Base-by-base conservation (phyloP, 192 early-diverging fungal species). In the Linnemannia zychae region DNA sequence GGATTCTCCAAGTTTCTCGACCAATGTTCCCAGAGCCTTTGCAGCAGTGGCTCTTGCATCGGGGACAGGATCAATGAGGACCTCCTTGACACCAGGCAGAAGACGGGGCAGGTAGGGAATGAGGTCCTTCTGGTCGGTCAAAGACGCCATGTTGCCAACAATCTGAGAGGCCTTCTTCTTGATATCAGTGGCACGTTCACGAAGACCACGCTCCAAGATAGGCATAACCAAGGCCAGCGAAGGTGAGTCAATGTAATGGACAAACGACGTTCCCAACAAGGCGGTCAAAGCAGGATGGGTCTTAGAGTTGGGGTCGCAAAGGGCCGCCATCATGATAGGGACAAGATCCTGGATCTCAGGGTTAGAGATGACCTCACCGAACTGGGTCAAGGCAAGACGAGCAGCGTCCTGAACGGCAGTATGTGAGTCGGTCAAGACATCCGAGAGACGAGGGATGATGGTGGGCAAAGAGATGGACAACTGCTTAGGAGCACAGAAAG, bases 181-280 rank as follows among this genome's bases (percentile, higher is more conserved):
- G 75, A 95, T 95, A 48, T 97, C 93, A 12, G 98, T 97, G 33
- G 90, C 90, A 72, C 99, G 94, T 69, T 96, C 96, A 37, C 92
- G 92, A 89, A 99, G 90, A 73, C 98, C 99, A 73, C 98, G 94
- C 83, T 97, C 93, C 48, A 99, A 81, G 60, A 99, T 97, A 5
- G 99, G 99, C 72, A 99, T 95, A 33, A 99, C 93, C 69, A 99
- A 90, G 18, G 98, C 99, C 69, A 99, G 87, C 16, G 96, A 97
- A 36, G 99, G 97, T 17, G 98, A 95, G 85, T 99, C 99, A 71
- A 99, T 97, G 87, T 99, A 99, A 88, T 99, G 99, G 24, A 99
- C 96, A 80, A 99, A 99, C 5, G 97, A 93, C 3, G 99, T 99
- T 75, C 95, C 92, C 52, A 99, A 85, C 24, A 99, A 91, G n/a